Evolutionary conservation across 208 protist genomes (phyloP).

Genomic region (Crithidia thermophila): DNA sequence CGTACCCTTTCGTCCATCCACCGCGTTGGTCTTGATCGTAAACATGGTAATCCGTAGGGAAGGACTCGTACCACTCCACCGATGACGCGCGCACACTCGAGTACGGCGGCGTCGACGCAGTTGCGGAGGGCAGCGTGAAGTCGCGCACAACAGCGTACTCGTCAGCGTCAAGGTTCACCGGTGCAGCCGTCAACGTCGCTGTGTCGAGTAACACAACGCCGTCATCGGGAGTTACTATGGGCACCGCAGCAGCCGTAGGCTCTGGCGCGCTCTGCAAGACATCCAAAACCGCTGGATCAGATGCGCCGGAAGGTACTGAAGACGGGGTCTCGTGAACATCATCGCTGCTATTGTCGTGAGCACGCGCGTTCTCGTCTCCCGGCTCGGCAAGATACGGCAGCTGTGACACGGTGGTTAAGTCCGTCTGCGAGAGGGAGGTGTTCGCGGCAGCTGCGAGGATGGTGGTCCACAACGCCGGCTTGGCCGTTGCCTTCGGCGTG

Average conservation of each 20-base stretch:
- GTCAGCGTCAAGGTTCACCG: not conserved
- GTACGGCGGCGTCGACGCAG: not conserved
- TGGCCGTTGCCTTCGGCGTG: not conserved
- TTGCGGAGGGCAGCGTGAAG: not conserved
- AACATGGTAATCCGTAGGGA: too few species aligned
- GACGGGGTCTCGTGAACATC: too few species aligned
- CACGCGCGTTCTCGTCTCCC: not conserved
- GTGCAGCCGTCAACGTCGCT: not conserved
- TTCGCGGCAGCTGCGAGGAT: too few species aligned
- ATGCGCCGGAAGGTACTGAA: too few species aligned
- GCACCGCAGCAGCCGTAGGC: too few species aligned
- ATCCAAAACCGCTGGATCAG: too few species aligned
- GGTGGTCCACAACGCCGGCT: too few species aligned
- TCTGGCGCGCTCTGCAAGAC: too few species aligned
- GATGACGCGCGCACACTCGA: not conserved
- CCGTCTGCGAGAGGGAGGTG: not conserved
- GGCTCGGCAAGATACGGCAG: conserved; percentile 7
- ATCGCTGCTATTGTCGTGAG: too few species aligned
- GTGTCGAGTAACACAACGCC: conserved; percentile 16
- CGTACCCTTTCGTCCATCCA: too few species aligned
- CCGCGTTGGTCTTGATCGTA: too few species aligned
- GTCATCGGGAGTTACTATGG: not conserved
- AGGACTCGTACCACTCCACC: not conserved
- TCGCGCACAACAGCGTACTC: not conserved
- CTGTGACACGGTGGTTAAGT: not conserved